Evolutionary conservation across 306 rosid genomes (phyloP).

Genomic region (Ammopiptanthus mongolicus): DNA sequence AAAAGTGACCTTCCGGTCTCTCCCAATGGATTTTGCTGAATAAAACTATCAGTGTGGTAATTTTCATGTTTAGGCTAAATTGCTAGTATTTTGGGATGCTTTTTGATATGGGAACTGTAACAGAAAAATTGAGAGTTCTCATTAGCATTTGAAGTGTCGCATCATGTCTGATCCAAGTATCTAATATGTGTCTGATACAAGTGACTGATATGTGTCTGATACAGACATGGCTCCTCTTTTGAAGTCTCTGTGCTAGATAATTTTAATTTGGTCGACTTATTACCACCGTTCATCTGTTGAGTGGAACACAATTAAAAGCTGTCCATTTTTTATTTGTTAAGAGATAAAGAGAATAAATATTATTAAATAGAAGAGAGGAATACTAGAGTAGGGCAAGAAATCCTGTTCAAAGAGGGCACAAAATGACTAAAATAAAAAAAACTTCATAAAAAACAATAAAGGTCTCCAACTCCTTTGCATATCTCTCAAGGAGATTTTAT

Average conservation of each 20-base stretch:
- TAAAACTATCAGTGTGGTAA: background rate
- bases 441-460: background rate
- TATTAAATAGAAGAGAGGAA: background rate
- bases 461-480: background rate
- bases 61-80: background rate
- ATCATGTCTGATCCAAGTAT: background rate
- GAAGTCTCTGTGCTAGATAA: background rate
- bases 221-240: background rate
- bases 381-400: background rate
- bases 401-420: background rate
- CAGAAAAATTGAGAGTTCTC: background rate
- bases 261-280: conserved; percentile 14
- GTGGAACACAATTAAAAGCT: background rate
- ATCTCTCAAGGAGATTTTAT: background rate
- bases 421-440: background rate
- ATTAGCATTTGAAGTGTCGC: background rate
- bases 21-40: background rate
- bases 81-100: background rate
- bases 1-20: background rate
- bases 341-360: background rate
- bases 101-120: background rate
- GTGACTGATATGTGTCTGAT: background rate
- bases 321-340: conserved; percentile 12
- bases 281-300: background rate
- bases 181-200: background rate